Evolutionary conservation across 768 basidiomycete genomes (phyloP).

Genomic region (Boletales sp.): DNA sequence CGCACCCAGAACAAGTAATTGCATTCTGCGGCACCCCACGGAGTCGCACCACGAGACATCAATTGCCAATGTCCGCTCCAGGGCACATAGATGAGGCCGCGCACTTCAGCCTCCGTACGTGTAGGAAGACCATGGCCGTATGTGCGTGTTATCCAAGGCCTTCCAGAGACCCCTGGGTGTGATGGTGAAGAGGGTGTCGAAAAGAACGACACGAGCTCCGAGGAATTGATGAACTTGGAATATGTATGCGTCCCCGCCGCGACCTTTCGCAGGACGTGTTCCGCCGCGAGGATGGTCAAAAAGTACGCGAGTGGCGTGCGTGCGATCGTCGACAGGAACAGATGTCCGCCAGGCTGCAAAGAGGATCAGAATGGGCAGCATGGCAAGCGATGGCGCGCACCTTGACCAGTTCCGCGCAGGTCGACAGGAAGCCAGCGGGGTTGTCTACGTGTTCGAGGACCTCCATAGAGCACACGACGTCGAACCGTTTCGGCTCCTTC

Average conservation of each 20-base stretch:
- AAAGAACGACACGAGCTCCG: slow-evolving; percentile 84
- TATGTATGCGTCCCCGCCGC: slow-evolving; percentile 88
- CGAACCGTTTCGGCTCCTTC: slow-evolving; percentile 63
- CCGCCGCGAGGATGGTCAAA: slow-evolving; percentile 74
- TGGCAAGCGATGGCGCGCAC: slow-evolving; percentile 38
- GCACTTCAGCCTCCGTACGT: slow-evolving; percentile 71
- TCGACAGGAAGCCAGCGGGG: slow-evolving; percentile 76
- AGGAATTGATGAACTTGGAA: slow-evolving; percentile 84
- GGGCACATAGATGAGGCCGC: slow-evolving; percentile 76
- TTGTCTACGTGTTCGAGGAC: slow-evolving; percentile 97
- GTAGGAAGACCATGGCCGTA: slow-evolving; percentile 47
- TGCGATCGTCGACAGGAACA: slow-evolving; percentile 93
- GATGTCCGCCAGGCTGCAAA: slow-evolving; percentile 85
- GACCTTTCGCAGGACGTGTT: slow-evolving; percentile 77
- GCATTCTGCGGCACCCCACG: slow-evolving; percentile 49
- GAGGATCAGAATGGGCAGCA: slow-evolving; percentile 3
- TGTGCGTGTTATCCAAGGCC: slow-evolving; percentile 60
- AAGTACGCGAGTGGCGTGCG: slow-evolving; percentile 75
- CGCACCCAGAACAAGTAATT: slow-evolving; percentile 91
- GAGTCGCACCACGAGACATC: slow-evolving; percentile 51
- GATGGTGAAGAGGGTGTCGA: slow-evolving; percentile 43
- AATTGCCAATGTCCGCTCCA: slow-evolving; percentile 66
- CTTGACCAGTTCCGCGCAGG: slow-evolving; percentile 84
- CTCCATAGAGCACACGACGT: slow-evolving; percentile 96
- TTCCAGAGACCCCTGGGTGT: slow-evolving; percentile 5